phyloP scores from a whole-genome alignment of 257 asterid species.

The Cruciata laevipes region DNA sequence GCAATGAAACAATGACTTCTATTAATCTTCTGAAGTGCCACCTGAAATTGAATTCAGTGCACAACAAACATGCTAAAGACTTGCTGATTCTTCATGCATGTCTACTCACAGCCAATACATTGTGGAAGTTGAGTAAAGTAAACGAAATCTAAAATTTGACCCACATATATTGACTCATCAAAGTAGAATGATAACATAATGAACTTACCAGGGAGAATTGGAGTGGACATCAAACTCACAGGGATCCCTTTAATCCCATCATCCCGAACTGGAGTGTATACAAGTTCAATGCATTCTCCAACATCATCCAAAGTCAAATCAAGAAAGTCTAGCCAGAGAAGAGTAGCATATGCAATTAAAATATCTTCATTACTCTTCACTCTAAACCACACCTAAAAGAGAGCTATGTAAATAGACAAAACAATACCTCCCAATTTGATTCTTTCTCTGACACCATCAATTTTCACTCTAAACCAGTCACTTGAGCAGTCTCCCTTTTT shows the following conservation, averaged over 20 bases:
- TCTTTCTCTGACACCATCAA: conserved; percentile 53
- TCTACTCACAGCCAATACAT: background rate
- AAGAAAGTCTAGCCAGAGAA: conserved; percentile 48
- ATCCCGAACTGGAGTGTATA: conserved; percentile 70
- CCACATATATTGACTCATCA: background rate
- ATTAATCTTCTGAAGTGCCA: background rate
- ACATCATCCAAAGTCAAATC: conserved; percentile 69
- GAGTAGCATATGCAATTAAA: conserved; percentile 16
- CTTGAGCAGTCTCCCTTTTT: conserved; percentile 69
- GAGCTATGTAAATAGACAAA: background rate
- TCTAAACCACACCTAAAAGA: background rate
- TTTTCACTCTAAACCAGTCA: conserved; percentile 78
- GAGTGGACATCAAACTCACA: conserved; percentile 45
- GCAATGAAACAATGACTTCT: background rate
- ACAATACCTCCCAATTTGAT: conserved; percentile 53
- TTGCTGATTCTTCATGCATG: background rate
- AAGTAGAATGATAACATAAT: background rate
- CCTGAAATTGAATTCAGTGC: background rate
- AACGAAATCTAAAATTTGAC: background rate
- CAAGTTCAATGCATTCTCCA: conserved; percentile 63
- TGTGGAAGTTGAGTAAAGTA: background rate
- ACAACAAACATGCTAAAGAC: background rate
- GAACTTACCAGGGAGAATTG: conserved; percentile 70
- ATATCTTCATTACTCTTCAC: background rate
- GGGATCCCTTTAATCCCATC: conserved; percentile 76